Conservation (phyloP, 2,329 filamentous ascomycete genomes). For the Colletotrichum lupini region DNA sequence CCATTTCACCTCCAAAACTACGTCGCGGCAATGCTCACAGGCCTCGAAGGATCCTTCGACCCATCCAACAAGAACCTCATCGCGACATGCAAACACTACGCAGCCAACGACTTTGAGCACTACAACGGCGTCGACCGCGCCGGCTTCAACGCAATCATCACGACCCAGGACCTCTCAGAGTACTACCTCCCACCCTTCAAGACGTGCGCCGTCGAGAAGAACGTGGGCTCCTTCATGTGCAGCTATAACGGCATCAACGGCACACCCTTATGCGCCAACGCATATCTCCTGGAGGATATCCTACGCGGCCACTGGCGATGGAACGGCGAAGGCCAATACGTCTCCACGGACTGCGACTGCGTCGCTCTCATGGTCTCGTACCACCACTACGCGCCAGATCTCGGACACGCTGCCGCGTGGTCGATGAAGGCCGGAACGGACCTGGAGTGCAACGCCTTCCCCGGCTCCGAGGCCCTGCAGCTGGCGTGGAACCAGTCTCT, state of each 20-base stretch:
- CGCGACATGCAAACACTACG: constrained; percentile 70
- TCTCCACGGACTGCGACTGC: constrained; percentile 72
- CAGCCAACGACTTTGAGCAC: constrained; percentile 66
- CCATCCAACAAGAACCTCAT: constrained; percentile 52
- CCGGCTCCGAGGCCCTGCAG: constrained; percentile 18
- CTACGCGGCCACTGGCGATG: constrained; percentile 75
- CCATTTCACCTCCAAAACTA: constrained; percentile 61
- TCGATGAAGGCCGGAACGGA: constrained; percentile 50
- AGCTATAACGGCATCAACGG: constrained; percentile 75
- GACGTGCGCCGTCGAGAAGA: constrained; percentile 68
- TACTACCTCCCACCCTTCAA: constrained; percentile 77
- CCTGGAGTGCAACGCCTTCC: constrained; percentile 42
- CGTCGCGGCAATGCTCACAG: constrained; percentile 62
- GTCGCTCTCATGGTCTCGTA: constrained; percentile 29
- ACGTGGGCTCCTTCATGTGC: constrained; percentile 70
- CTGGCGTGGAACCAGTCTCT: constrained; percentile 46
- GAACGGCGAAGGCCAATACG: constrained; percentile 68
- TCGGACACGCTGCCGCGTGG: constrained; percentile 47
- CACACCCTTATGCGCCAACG: constrained; percentile 71
- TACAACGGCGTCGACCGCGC: constrained; percentile 56
- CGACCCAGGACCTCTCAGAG: constrained; percentile 71
- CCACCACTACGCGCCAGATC: constrained; percentile 28
- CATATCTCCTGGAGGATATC: constrained; percentile 71
- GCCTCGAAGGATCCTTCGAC: constrained; percentile 55
- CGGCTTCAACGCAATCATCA: constrained; percentile 67